Conservation (phyloP, 768 basidiomycete genomes). For the Russula sp. region DNA sequence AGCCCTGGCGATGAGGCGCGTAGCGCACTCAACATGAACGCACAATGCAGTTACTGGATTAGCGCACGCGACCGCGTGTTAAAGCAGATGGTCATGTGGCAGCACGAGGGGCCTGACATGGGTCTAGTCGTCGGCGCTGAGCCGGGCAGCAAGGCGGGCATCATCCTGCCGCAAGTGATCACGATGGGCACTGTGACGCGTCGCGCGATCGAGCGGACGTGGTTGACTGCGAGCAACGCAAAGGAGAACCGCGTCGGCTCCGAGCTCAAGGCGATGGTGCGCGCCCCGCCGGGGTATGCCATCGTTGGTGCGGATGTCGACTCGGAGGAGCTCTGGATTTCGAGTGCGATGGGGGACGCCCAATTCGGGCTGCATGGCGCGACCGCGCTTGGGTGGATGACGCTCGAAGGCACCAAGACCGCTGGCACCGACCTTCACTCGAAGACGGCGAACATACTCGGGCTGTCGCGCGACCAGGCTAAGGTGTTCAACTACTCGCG, state of each 20-base stretch:
- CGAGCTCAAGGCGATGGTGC: conserved; percentile 96
- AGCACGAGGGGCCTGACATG: conserved; percentile 45
- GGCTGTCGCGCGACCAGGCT: conserved; percentile 89
- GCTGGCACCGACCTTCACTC: conserved; percentile 95
- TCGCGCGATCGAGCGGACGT: conserved; percentile 94
- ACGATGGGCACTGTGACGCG: conserved; percentile 99
- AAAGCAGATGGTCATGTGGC: conserved; percentile 92
- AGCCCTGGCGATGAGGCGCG: conserved; percentile 77
- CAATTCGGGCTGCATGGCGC: conserved; percentile 97
- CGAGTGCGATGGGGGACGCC: conserved; percentile 96
- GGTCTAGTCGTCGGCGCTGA: conserved; percentile 38
- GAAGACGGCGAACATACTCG: conserved; percentile 89
- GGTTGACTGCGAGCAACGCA: conserved; percentile 97
- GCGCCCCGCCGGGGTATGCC: conserved; percentile 86
- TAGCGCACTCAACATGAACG: conserved; percentile 86
- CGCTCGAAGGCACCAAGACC: conserved; percentile 91
- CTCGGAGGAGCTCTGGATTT: conserved; percentile 98
- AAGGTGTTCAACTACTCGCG: conserved; percentile 99
- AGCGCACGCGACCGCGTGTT: conserved; percentile 85
- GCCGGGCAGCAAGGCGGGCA: conserved; percentile 59
- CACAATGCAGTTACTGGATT: conserved; percentile 97
- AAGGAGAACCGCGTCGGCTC: conserved; percentile 98
- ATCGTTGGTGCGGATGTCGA: conserved; percentile 99
- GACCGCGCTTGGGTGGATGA: conserved; percentile 99
- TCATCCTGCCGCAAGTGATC: conserved; percentile 93